These are phyloP conservation scores for Neoboletus magnificus DNA, from an alignment of 768 basidiomycete genomes.

Conservation along the genomic window DNA sequence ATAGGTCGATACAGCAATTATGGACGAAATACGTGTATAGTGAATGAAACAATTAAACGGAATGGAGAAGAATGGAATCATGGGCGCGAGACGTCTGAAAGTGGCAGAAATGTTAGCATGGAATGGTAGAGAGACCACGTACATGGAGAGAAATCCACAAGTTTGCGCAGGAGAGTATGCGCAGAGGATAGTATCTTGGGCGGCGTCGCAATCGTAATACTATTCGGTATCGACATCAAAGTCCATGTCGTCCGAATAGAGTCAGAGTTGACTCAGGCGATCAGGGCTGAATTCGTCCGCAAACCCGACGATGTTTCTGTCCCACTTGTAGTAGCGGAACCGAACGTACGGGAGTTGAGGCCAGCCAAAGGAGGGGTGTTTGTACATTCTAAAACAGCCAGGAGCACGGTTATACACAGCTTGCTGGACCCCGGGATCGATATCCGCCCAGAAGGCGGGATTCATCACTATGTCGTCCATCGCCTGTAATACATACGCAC, in stretches of 20 bases:
- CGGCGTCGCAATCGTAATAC: neutral
- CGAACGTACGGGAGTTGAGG: slow-evolving; percentile 11
- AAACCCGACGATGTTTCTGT: slow-evolving; percentile 13
- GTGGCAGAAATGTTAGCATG: neutral
- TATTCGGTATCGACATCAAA: neutral
- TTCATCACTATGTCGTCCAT: neutral
- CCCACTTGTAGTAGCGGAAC: slow-evolving; percentile 22
- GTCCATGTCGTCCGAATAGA: neutral
- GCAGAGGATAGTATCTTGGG: neutral
- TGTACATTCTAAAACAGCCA: neutral
- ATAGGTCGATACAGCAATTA: neutral
- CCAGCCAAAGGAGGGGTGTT: neutral
- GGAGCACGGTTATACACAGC: slow-evolving; percentile 3
- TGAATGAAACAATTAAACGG: neutral
- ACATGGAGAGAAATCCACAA: neutral
- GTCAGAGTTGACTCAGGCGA: neutral
- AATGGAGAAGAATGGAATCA: neutral
- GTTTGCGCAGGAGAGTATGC: no score
- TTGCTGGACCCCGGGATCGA: slow-evolving; percentile 6
- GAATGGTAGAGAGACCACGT: neutral
- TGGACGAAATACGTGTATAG: neutral
- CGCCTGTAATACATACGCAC: slow-evolving; percentile 20
- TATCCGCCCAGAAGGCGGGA: neutral
- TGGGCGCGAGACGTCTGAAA: neutral
- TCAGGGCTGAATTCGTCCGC: neutral